Base-by-base conservation (phyloP, 2,329 filamentous ascomycete species). In the Thermomyces lanuginosus region DNA sequence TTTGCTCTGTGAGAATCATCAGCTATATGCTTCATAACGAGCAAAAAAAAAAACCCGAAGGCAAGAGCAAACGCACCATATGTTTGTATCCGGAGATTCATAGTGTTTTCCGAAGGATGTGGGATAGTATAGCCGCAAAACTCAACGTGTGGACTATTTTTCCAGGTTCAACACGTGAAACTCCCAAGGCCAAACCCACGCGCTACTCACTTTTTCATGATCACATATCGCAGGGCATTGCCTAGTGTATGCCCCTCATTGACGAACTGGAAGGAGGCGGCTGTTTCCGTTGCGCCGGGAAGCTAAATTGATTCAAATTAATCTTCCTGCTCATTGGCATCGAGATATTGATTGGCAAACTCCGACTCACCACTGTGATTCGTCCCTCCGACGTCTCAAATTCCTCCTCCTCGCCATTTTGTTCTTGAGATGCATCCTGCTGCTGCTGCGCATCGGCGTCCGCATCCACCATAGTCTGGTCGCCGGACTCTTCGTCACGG, bases 111-210 rank as follows among this genome's bases (percentile, higher is more conserved):
- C 20, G 84, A 92, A 26, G 89, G 89, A 56, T 98, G 89, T 16
- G 89, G 89, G 35, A 98, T 95, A 5, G 86, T 81, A 55, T 98
- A 98, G 34, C 86, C 89, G 56, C 89, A 95, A 58, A 98, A 93
- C 53, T 98, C 89, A 33, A 98, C 89, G 37, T 89, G 73, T 16
- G 89, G 86, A 53, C 86, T 95, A 38, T 28, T n/a, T n/a, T n/a
- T n/a, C n/a, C n/a, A n/a, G n/a, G n/a, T n/a, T n/a, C n/a, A n/a
- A n/a, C n/a, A n/a, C n/a, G n/a, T n/a, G n/a, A n/a, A n/a, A n/a
- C n/a, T n/a, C n/a, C n/a, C n/a, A n/a, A n/a, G n/a, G n/a, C n/a
- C n/a, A n/a, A n/a, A n/a, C n/a, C n/a, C n/a, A n/a, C n/a, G 26
- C 11, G 7, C 16, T 24, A 48, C 71, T 38, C 61, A 93, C 86